Conservation (phyloP, 345 rosid genomes). For the Brassica incana region DNA sequence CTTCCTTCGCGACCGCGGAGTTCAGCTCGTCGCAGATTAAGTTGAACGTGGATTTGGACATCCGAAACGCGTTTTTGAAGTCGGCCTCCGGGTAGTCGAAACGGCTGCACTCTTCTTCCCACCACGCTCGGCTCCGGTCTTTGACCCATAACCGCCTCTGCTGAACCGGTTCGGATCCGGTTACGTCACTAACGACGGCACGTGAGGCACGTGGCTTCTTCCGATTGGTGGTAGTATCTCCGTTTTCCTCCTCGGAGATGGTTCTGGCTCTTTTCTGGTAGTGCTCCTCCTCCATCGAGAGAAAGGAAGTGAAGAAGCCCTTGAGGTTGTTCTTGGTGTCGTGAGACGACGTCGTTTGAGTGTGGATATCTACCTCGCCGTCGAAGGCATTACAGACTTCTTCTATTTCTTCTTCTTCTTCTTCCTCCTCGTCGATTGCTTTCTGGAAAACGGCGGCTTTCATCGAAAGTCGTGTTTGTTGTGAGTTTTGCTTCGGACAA, state of each 20-base stretch:
- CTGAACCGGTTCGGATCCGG: conserved; percentile 41
- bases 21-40: conserved; percentile 74
- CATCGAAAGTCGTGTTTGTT: conserved; percentile 16
- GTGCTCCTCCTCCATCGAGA: conserved; percentile 55
- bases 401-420: conserved; percentile 8
- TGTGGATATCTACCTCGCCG: conserved; percentile 25
- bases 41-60: conserved; percentile 78
- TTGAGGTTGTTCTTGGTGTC: conserved; percentile 43
- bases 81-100: conserved; percentile 79
- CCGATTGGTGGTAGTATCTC: conserved; percentile 33
- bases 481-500: conserved; percentile 4
- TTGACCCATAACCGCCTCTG: conserved; percentile 86
- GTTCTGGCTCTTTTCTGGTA: conserved; percentile 46
- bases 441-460: conserved; percentile 32
- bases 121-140: conserved; percentile 82
- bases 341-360: conserved; percentile 8
- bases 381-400: conserved; percentile 35
- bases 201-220: conserved; percentile 57
- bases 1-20: conserved; percentile 81
- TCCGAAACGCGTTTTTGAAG: conserved; percentile 76
- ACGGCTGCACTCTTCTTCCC: conserved; percentile 74
- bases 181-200: conserved; percentile 28
- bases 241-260: conserved; percentile 50
- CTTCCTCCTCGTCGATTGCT: conserved; percentile 21
- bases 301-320: conserved; percentile 52